Base-by-base conservation (phyloP, 257 asterid species). In the Ballota nigra region DNA sequence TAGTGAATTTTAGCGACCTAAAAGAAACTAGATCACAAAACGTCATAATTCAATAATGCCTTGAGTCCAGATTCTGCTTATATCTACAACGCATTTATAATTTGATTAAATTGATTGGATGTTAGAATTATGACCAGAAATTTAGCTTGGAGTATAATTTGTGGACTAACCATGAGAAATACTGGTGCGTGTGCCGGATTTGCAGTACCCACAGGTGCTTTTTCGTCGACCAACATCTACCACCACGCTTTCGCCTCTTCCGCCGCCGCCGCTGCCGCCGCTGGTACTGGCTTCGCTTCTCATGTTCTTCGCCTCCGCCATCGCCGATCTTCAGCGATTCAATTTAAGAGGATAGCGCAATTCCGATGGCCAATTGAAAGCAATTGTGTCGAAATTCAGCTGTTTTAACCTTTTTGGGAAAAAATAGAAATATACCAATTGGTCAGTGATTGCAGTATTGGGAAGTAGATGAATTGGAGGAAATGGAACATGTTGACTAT, bases 161-260 rank as follows among this genome's bases (percentile, higher is more conserved):
- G 55, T 19, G 34, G 36, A 67, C 89, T 75, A 68, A 95, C 99
- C 98, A 43, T 88, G 94, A 56, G 97, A 79, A 66, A 89, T 74
- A 69, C 98, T 88, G 76, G 92, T 75, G 57, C 75, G 76, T 3
- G 81, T 74, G 55, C 82, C 88, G 70, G 99, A 88, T 88, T 84
- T 87, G 77, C 99, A 95, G 84, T 95, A 95, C 18, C 96, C 99
- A 61, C 99, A 95, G 15, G 90, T 76, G 91, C 83, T 89, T 67
- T 85, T 85, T 55, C 91, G 88, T 59, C 88, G 88, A 19, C 99
- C 98, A 40, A 65, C 77, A 62, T 95, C 97, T 53, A 66, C 66
- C 68, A 95, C 97, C 43, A 86, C 82, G 83, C 95, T 92, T 71
- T 85, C 92, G 65, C 75, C 90, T 53, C 83, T 75, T 49, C 78